Evolutionary conservation across 306 rosid species (phyloP).

Genomic region (Carpinus viminea): DNA sequence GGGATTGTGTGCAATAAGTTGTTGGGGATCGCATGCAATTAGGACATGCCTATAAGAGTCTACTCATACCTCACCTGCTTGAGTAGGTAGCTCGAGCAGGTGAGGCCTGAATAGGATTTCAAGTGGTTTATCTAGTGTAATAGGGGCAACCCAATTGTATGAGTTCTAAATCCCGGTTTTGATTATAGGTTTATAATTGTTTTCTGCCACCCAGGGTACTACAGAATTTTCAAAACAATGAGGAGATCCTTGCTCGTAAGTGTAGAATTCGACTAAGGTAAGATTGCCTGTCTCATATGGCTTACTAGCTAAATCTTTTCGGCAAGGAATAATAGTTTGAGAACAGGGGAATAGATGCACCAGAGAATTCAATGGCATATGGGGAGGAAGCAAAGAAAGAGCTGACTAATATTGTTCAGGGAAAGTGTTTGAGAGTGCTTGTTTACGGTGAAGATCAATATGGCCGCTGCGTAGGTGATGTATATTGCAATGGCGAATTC

Average conservation of each 20-base stretch:
- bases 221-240: conserved; percentile 45
- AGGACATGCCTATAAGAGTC: too few relatives aligned
- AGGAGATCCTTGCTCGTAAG: conserved; percentile 73
- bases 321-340: conserved; percentile 37
- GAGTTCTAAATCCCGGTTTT: too few relatives aligned
- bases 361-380: conserved; percentile 79
- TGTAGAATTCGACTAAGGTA: conserved; percentile 88
- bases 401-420: conserved; percentile 58
- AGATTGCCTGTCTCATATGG: neutral
- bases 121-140: too few relatives aligned
- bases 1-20: too few relatives aligned
- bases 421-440: conserved; percentile 74
- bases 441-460: conserved; percentile 81
- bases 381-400: conserved; percentile 80
- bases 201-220: conserved; percentile 50
- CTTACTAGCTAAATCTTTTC: neutral
- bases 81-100: too few relatives aligned
- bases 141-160: too few relatives aligned
- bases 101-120: too few relatives aligned
- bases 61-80: too few relatives aligned
- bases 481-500: conserved; percentile 65
- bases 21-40: too few relatives aligned
- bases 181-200: neutral
- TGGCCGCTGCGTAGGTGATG: conserved; percentile 72
- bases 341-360: conserved; percentile 92